Percentiles rank a stretch among this genome's conserved stretches.
Evolutionary conservation across 169 alveolate genomes (phyloP).

Genomic region (Theileria orientalis): DNA sequence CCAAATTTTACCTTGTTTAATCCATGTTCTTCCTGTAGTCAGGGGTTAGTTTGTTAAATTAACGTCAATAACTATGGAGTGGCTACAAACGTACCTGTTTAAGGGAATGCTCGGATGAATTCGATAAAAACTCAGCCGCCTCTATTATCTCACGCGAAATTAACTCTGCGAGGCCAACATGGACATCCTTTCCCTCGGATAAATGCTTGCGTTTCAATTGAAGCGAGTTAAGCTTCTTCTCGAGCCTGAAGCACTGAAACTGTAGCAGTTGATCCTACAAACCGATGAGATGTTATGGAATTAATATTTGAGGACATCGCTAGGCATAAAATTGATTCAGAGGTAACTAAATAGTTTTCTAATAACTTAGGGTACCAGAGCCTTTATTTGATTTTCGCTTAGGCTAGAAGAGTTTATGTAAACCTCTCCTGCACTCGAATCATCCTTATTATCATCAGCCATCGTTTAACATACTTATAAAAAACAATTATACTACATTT

Average conservation of each 20-base stretch:
- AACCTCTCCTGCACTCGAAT: constrained; percentile 23
- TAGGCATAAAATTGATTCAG: not conserved
- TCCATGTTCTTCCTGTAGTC: not conserved
- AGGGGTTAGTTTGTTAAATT: not conserved
- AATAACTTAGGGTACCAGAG: constrained; percentile 30
- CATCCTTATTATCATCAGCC: constrained; percentile 4
- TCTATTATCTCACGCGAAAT: constrained; percentile 30
- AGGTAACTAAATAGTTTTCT: not conserved
- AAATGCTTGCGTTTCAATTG: constrained; percentile 42
- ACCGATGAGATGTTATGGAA: too few species aligned
- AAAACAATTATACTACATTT: not conserved
- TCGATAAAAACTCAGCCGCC: constrained; percentile 41
- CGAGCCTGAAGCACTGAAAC: constrained; percentile 39
- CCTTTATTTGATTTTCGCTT: constrained; percentile 43
- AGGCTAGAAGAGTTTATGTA: constrained; percentile 21
- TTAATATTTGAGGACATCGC: not conserved
- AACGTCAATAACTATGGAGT: not conserved
- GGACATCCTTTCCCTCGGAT: constrained; percentile 34
- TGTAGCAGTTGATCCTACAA: constrained; percentile 54
- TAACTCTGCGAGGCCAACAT: constrained; percentile 50
- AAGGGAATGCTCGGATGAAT: not conserved
- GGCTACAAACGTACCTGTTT: not conserved
- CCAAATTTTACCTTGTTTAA: constrained; percentile 1
- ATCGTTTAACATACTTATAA: not conserved
- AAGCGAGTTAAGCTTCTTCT: constrained; percentile 40